A percentile compares a stretch with the other conserved stretches of the same genome.
Evolutionary conservation across 2,329 filamentous ascomycete genomes (phyloP).

Genomic region (Exophiala lecanii-corni): DNA sequence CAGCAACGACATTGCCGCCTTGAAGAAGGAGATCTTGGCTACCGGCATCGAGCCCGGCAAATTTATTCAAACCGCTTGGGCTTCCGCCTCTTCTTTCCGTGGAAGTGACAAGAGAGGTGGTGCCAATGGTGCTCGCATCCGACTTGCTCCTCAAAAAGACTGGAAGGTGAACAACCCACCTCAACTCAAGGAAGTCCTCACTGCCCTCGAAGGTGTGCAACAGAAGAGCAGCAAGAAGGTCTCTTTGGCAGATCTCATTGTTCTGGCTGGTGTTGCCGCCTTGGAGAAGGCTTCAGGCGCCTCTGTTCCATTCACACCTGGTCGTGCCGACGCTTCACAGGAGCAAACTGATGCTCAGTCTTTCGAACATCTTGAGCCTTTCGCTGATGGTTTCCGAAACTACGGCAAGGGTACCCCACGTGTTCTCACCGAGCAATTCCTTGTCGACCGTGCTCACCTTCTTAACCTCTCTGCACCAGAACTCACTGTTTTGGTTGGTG

Average conservation of each 20-base stretch:
- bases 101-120: slow-evolving; percentile 76
- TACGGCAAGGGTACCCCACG: slow-evolving; percentile 61
- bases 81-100: slow-evolving; percentile 67
- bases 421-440: slow-evolving; percentile 62
- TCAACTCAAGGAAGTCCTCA: slow-evolving; percentile 59
- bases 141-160: slow-evolving; percentile 64
- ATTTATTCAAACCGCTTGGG: slow-evolving; percentile 64
- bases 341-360: slow-evolving; percentile 66
- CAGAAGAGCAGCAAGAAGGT: slow-evolving; percentile 63
- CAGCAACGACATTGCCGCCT: slow-evolving; percentile 56
- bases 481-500: slow-evolving; percentile 65
- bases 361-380: slow-evolving; percentile 62
- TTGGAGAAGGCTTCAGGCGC: slow-evolving; percentile 67
- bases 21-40: slow-evolving; percentile 66
- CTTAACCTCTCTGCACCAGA: slow-evolving; percentile 68
- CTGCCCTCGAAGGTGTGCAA: slow-evolving; percentile 60
- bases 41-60: slow-evolving; percentile 57
- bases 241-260: slow-evolving; percentile 73
- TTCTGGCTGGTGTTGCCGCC: slow-evolving; percentile 66
- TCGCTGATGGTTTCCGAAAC: slow-evolving; percentile 75
- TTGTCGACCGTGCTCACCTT: slow-evolving; percentile 67
- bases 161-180: slow-evolving; percentile 72
- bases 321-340: slow-evolving; percentile 66
- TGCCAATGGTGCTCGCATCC: slow-evolving; percentile 74
- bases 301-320: slow-evolving; percentile 66